These are phyloP conservation scores for Austroboletus eburneus DNA, from an alignment of 768 basidiomycete species.

Conservation along the genomic window DNA sequence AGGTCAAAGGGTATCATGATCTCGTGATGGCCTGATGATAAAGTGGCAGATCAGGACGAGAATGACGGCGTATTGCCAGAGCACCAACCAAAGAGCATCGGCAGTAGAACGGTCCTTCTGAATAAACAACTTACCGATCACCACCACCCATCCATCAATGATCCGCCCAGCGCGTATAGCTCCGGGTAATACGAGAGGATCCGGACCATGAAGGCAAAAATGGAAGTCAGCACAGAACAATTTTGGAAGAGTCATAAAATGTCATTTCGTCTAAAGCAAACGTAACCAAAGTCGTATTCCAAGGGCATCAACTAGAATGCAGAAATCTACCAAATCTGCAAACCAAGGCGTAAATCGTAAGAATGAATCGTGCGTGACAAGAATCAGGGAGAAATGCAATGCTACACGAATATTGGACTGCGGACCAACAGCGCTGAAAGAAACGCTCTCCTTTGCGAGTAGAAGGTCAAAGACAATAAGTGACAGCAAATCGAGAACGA, in stretches of 20 bases:
- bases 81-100: not conserved
- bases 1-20: too few species aligned
- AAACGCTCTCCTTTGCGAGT: slow-evolving; percentile 32
- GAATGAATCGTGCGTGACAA: slow-evolving; percentile 13
- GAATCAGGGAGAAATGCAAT: slow-evolving; percentile 27
- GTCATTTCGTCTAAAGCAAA: slow-evolving; percentile 18
- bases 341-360: not conserved
- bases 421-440: slow-evolving; percentile 27
- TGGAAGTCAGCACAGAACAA: not conserved
- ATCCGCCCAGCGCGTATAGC: slow-evolving; percentile 11
- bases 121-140: slow-evolving; percentile 1
- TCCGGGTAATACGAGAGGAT: too few species aligned
- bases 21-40: too few species aligned
- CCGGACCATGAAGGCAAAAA: too few species aligned
- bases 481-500: slow-evolving; percentile 22
- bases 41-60: slow-evolving; percentile 1
- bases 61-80: not conserved
- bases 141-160: not conserved
- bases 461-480: slow-evolving; percentile 36
- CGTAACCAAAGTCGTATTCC: slow-evolving; percentile 25
- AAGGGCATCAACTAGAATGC: slow-evolving; percentile 23
- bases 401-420: slow-evolving; percentile 32
- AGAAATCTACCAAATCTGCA: slow-evolving; percentile 33
- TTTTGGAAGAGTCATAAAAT: slow-evolving; percentile 14
- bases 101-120: not conserved